Base-by-base conservation (phyloP, 148 eudicot species). In the Linanthus parryae region DNA sequence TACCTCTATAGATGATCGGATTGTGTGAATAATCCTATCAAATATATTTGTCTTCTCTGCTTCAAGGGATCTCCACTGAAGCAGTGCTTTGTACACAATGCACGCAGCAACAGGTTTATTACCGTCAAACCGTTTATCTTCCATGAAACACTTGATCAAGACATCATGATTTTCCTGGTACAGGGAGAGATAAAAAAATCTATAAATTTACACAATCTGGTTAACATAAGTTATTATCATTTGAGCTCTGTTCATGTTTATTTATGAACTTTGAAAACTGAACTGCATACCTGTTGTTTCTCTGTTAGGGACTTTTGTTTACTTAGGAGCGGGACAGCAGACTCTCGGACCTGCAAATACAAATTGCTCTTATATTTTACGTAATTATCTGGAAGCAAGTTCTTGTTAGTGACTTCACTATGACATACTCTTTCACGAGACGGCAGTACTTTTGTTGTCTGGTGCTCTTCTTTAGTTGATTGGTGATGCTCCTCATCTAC, bases 21-120 rank as follows among this genome's bases (percentile, higher is more conserved):
- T 84, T 25, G 92, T 76, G 40, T 82, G 91, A 64, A 88, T 84
- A 68, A 94, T 82, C 63, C 86, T 94, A 61, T 88, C 99, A 69
- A 94, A 94, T 58, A 94, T 88, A 47, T 63, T 74, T 19, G 96
- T 94, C 75, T 94, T 84, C 29, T 94, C 99, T 68, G 87, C 96
- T 54, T 94, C 99, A 58, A 94, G 84, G 38, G 96, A 94, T 68
- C 99, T 88, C 99, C 99, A 94, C 48, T 94, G 95, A 29, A 94
- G 68, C 66, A 94, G 95, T 68, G 84, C 72, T 84, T 79, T 88
- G 69, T 81, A 88, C 56, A 82, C 84, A 44, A 80, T 61, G 52
- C 91, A 94, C 17, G 99, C 99, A 77, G 99, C 94, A 61, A 84
- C 77, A 53, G 99, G 96, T 63, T 76, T 84, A 63, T 76, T 73